phyloP scores from a whole-genome alignment of 2,329 filamentous ascomycete genomes.

The Plectosphaerella sp. region DNA sequence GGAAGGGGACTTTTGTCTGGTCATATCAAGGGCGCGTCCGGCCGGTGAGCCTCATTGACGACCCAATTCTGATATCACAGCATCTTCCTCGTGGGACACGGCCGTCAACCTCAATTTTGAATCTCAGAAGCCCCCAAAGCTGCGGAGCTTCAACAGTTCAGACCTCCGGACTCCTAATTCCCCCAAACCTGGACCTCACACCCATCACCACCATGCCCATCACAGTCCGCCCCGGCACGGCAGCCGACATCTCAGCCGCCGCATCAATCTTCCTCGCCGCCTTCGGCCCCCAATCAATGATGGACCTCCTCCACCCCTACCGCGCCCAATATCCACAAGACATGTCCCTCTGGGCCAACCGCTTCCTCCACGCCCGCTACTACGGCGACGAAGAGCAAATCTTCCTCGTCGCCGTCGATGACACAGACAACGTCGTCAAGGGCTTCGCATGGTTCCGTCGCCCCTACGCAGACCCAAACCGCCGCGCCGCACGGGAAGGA shows the following conservation, averaged over 20 bases:
- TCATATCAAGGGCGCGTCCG: too few species aligned
- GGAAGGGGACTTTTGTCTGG: too few species aligned
- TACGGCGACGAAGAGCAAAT: conserved; percentile 22
- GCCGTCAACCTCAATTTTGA: too few species aligned
- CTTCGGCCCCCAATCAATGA: conserved; percentile 22
- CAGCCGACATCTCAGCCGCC: conserved; percentile 20
- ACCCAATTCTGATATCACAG: background rate
- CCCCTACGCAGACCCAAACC: conserved; percentile 9
- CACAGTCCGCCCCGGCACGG: conserved; percentile 24
- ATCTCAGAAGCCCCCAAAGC: too few species aligned
- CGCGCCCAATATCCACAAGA: conserved; percentile 15
- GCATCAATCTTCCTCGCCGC: conserved; percentile 20
- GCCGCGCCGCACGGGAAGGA: conserved; percentile 9
- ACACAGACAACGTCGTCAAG: conserved; percentile 13
- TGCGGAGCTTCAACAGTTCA: too few species aligned
- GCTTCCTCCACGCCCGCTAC: conserved; percentile 24
- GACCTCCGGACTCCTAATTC: too few species aligned
- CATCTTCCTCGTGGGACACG: too few species aligned
- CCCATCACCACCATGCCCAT: conserved; percentile 10
- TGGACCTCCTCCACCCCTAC: conserved; percentile 26
- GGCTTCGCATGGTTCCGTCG: conserved; percentile 29
- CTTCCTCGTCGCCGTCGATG: conserved; percentile 21
- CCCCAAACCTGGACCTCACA: background rate
- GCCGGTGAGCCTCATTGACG: background rate
- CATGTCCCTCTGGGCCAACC: conserved; percentile 14